Evolutionary conservation across 805 yeast genomes (phyloP).

Genomic region (Yamadazyma phyllophila): DNA sequence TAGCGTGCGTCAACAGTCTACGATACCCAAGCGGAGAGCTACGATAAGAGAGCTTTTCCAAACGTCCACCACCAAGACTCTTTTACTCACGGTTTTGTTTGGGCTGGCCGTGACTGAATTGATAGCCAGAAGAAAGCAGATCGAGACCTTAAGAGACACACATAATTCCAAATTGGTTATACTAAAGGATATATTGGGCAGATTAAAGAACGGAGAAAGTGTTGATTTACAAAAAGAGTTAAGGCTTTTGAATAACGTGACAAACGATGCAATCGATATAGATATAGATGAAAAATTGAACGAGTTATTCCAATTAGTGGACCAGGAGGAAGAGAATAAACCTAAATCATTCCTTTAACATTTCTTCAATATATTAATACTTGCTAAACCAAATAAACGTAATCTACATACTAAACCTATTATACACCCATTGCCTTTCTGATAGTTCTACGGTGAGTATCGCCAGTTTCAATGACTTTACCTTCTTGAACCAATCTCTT

Average conservation of each 20-base stretch:
- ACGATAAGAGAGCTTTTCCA: conserved; percentile 27
- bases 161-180: conserved; percentile 36
- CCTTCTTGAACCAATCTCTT: conserved; percentile 71
- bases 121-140: conserved; percentile 42
- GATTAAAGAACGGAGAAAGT: conserved; percentile 30
- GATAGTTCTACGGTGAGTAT: conserved; percentile 65
- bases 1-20: not conserved
- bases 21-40: conserved; percentile 16
- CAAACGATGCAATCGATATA: conserved; percentile 27
- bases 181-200: conserved; percentile 28
- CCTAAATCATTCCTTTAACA: not conserved
- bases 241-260: conserved; percentile 27
- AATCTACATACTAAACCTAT: not conserved
- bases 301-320: conserved; percentile 31
- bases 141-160: conserved; percentile 41
- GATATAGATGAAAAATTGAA: conserved; percentile 41
- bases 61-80: conserved; percentile 37
- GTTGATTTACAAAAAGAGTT: conserved; percentile 45
- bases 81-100: conserved; percentile 35
- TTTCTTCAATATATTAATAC: too few relatives aligned
- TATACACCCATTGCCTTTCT: conserved; percentile 20
- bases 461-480: conserved; percentile 65
- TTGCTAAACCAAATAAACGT: not conserved
- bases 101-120: conserved; percentile 49
- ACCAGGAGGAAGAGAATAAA: conserved; percentile 13